Conservation (phyloP, 2,329 filamentous ascomycete genomes). For the Akanthomyces dipterigenus region DNA sequence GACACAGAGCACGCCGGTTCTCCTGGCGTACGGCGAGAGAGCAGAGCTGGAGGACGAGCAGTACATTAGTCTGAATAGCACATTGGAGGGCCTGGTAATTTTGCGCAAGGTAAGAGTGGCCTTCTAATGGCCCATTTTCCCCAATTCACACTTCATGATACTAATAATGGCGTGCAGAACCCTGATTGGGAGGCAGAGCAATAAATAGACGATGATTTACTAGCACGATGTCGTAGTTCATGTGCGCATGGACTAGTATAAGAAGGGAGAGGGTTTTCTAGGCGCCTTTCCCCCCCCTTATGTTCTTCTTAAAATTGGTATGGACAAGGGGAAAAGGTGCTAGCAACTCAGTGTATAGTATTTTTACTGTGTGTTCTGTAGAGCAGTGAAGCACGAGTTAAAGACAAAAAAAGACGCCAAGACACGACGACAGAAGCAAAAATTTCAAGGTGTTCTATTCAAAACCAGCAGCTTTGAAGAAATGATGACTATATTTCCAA, state of each 20-base stretch:
- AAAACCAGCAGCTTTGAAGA: neutral
- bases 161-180: constrained; percentile 22
- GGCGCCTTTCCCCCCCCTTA: neutral
- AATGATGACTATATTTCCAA: neutral
- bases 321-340: neutral
- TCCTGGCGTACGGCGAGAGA: constrained; percentile 89
- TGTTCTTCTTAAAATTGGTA: neutral
- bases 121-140: neutral
- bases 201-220: constrained; percentile 18
- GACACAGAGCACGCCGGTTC: constrained; percentile 96
- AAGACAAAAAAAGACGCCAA: neutral
- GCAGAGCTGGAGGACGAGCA: constrained; percentile 97
- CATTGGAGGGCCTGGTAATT: constrained; percentile 90
- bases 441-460: neutral
- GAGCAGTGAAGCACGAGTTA: neutral
- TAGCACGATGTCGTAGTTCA: neutral
- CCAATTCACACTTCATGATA: neutral
- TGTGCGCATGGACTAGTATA: neutral
- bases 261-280: neutral
- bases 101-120: constrained; percentile 73
- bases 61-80: constrained; percentile 87
- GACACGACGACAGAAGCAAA: neutral
- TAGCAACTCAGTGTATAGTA: constrained; percentile 26
- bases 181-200: constrained; percentile 34
- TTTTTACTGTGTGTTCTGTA: constrained; percentile 18